Base-by-base conservation (phyloP, 2,329 filamentous ascomycete genomes). In the Alternaria sp. region DNA sequence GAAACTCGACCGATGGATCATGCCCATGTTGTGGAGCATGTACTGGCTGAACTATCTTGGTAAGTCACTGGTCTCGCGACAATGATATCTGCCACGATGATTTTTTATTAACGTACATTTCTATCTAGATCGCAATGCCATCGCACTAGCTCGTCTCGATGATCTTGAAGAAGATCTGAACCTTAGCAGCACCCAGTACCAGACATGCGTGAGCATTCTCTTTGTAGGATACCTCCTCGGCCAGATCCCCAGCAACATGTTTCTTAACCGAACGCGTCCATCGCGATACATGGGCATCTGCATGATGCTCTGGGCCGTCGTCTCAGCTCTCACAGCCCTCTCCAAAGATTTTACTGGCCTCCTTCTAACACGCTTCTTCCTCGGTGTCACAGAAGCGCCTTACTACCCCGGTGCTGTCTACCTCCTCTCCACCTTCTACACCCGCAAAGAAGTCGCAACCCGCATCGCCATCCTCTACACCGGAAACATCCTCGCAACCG, bases 101-200 rank as follows among this genome's bases (percentile, higher is more conserved):
- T 26, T 26, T 0, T 26, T 7, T 26, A 43, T 28, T 48, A 14
- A 69, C 67, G 49, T 57, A 62, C 28, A 54, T 34, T 52, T 54
- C 26, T 62, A 52, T 41, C 49, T 62, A 42, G 87, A 89, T 67
- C 82, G 87, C 34, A 88, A 88, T 73, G 88, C 89, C 72, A 88
- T 90, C 64, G 87, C 87, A 2, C 82, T 87, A 2, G 89, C 89
- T 0, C 83, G 85, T 16, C 80, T 91, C 49, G 85, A 87, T 70
- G 87, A 87, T 11, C 79, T 91, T 14, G 84, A 88, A 57, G 76
- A 80, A 2, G 88, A 90, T 55, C 79, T 89, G 18, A 72, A 79
- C 32, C 64, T 71, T 28, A 57, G 6, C 39, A 65, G 64, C 59
- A 63, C 61, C 2, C 64, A 71, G 22, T 71, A 69, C 36, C 66